phyloP scores from a whole-genome alignment of 148 eudicot species.

The Camellia lanceoleosa region DNA sequence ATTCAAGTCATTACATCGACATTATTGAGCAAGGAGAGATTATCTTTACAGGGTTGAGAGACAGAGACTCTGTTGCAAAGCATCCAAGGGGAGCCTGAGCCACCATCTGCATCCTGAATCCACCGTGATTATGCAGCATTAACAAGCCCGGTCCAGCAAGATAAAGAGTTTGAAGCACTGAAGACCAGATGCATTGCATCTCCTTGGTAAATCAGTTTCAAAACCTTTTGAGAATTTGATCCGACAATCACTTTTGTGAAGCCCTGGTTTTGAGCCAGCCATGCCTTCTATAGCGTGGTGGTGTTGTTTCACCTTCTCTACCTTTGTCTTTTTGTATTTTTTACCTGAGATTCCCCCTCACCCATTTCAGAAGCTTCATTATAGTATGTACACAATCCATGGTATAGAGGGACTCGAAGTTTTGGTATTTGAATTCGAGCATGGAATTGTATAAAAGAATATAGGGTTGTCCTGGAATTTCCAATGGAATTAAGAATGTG shows the following conservation, averaged over 20 bases:
- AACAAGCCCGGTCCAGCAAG: background rate
- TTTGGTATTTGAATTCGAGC: background rate
- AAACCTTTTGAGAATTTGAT: background rate
- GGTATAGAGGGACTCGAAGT: background rate
- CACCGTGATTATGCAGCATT: background rate
- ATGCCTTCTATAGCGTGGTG: background rate
- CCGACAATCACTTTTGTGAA: background rate
- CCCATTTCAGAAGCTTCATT: background rate
- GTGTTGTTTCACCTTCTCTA: background rate
- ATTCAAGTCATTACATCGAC: too few relatives aligned
- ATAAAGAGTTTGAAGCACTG: background rate
- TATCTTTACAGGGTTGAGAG: background rate
- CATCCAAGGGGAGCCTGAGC: too few relatives aligned
- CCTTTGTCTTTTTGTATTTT: too few relatives aligned
- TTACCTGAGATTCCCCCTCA: background rate
- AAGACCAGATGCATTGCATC: background rate
- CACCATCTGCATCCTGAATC: too few relatives aligned
- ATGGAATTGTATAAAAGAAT: too few relatives aligned
- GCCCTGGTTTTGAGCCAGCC: background rate
- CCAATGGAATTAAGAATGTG: too few relatives aligned
- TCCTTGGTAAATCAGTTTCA: background rate
- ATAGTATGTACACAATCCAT: background rate
- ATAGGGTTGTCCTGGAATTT: too few relatives aligned
- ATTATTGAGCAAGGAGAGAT: background rate
- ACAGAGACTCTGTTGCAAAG: too few relatives aligned